These are phyloP conservation scores for Aspergillus nanangensis DNA, from an alignment of 495 filamentous ascomycete genomes.

Conservation along the genomic window DNA sequence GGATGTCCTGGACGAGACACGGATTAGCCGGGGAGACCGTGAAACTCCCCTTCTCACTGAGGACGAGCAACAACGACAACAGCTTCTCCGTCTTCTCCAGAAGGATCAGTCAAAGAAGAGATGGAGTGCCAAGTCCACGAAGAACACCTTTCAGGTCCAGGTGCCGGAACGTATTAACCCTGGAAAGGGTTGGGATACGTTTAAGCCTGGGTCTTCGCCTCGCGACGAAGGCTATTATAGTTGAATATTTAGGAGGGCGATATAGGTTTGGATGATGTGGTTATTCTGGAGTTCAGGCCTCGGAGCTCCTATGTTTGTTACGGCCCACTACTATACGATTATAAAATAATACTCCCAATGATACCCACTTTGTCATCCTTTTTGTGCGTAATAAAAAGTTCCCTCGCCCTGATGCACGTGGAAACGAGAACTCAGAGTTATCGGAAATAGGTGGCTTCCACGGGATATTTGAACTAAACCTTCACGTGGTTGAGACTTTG, in stretches of 20 bases:
- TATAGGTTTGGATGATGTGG: too few species aligned
- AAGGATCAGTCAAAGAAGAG: conserved; percentile 14
- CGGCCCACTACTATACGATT: too few species aligned
- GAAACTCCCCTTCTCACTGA: conserved; percentile 25
- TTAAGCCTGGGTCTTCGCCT: conserved; percentile 5
- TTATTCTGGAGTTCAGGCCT: too few species aligned
- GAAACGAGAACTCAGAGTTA: background rate
- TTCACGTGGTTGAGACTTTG: too few species aligned
- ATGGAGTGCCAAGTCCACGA: conserved; percentile 17
- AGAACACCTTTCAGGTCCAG: conserved; percentile 33
- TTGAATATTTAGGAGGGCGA: background rate
- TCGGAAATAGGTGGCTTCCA: too few species aligned
- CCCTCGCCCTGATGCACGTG: background rate
- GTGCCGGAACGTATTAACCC: conserved; percentile 16
- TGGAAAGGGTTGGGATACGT: conserved; percentile 9
- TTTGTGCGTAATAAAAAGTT: too few species aligned
- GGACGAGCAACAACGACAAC: conserved; percentile 36
- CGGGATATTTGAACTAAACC: too few species aligned
- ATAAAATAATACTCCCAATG: too few species aligned
- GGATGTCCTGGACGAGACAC: conserved; percentile 7
- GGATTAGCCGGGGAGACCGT: conserved; percentile 1
- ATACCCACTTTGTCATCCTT: too few species aligned
- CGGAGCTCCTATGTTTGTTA: too few species aligned
- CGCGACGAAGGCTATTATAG: conserved; percentile 5
- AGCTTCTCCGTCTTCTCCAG: conserved; percentile 28